A percentile compares a stretch with the other conserved stretches of the same genome.
phyloP scores from a whole-genome alignment of 305 asterid species.

The Fraxinus dipetala region DNA sequence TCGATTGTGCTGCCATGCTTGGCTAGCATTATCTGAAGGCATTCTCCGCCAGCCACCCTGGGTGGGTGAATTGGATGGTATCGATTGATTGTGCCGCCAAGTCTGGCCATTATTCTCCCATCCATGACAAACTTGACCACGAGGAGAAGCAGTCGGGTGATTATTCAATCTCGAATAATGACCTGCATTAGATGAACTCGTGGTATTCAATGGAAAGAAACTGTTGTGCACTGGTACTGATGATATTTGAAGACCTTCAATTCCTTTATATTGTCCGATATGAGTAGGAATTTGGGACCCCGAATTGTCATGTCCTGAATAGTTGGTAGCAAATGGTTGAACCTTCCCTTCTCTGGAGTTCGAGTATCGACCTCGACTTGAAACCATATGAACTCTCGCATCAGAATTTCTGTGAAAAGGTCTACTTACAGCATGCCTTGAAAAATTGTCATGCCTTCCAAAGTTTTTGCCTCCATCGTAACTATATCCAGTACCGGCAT shows the following conservation, averaged over 20 bases:
- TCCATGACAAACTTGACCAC: neutral
- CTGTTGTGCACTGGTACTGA: neutral
- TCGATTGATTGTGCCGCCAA: neutral
- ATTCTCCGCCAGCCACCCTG: neutral
- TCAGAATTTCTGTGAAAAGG: neutral
- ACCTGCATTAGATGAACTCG: neutral
- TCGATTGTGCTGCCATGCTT: neutral
- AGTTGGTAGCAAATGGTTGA: neutral
- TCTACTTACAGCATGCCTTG: neutral
- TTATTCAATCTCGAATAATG: conserved; percentile 20
- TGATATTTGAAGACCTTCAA: conserved; percentile 1
- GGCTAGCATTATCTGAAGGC: neutral
- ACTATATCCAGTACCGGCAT: conserved; percentile 19
- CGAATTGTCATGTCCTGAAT: neutral
- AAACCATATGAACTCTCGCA: neutral
- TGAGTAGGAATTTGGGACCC: neutral
- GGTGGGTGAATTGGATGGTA: neutral
- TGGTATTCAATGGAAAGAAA: neutral
- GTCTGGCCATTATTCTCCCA: neutral
- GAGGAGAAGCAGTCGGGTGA: neutral
- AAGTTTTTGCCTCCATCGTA: conserved; percentile 23
- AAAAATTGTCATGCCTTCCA: neutral
- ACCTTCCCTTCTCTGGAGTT: neutral
- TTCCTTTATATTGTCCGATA: neutral
- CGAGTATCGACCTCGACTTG: neutral